Evolutionary conservation across 257 asterid genomes (phyloP), one percentile per base, ranked within the genome.

Genomic region (Henckelia pumila): DNA sequence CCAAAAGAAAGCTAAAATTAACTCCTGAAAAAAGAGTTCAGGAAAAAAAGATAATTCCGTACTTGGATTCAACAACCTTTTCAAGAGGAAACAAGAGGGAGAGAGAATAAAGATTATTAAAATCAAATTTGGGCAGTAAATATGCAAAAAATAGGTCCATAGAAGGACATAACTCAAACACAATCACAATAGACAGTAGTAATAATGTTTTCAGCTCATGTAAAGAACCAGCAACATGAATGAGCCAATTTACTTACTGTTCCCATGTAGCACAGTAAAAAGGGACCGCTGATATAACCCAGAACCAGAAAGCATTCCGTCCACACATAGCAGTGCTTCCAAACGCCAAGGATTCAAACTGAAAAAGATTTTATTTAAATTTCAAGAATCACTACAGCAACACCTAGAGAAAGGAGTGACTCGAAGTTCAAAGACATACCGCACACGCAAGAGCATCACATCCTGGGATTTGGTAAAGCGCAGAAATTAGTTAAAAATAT

Each of bases 391-490:
- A 56, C 28, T 55, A 40, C 76, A 58, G 66, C 26, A 29, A 32
- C 71, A 75, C 29, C 40, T 53, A 29, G 28, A 63, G 72, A 62
- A 55, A 63, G 74, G 21, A 59, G 76, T 6, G 30, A 69, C 37
- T 7, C 50, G 69, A 52, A 67, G 60, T 59, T 53, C 22, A 52
- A 71, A 52, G 28, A 78, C 96, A 73, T 92, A 92, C 98, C 79
- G 98, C 92, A 71, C 98, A 92, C 47, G 90, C 98, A 73, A 92
- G 96, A 66, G 96, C 98, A 80, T 92, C 98, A 78, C 98, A 92
- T 63, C 98, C 98, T 92, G 87, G 79, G 79, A 67, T 50, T 66
- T 68, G 53, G 69, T 49, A 32, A 68, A 60, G 19, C 30, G 61
- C 63, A 62, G 66, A 75, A 29, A 77, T 35, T 47, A 60, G 57